Evolutionary conservation across 2,329 filamentous ascomycete genomes (phyloP), one percentile per base, ranked within the genome.

Genomic region (Aureobasidium leucospermi): DNA sequence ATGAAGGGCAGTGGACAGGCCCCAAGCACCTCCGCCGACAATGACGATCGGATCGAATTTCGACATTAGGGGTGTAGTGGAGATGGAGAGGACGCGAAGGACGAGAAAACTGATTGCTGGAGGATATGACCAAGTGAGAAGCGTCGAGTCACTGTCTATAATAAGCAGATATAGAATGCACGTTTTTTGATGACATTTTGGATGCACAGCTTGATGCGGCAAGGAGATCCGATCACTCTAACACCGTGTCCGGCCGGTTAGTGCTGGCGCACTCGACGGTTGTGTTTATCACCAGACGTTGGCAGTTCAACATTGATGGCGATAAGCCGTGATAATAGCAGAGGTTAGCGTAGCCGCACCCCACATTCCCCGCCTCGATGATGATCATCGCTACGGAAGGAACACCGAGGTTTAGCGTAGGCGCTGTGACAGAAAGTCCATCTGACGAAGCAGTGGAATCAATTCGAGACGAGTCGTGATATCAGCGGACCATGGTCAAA

Each of bases 1-100:
- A 52, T 79, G 77, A 19, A 76, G 67, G 8, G 78, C 79, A 1
- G 76, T 79, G 0, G 79, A 80, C 3, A 81, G 73, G 29, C 79
- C 79, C 63, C 79, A 82, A 6, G 76, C 75, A 31, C 79, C 79
- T 8, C 71, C 78, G 15, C 79, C 78, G 10, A 65, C 57, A n/a
- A 67, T 67, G 15, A 56, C 49, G 34, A 70, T 64, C 3, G 49
- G 23, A 10, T 42, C 34, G 5, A 8, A 29, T 16, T 19, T 42
- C 5, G 49, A 53, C 49, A 53, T 53, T 34, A 7, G n/a, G 19
- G 11, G 9, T 6, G n/a, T 28, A 5, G 16, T 9, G 28, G 13
- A 46, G 23, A 32, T n/a, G 16, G 7, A 47, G 29, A 36, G 1
- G 13, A n/a, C 6, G 9, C 5, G 8, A 4, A n/a, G 6, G 7